Evolutionary conservation across 1,139 yeast species (phyloP), one percentile per base, ranked within the genome.

Genomic region (Taphrina communis): DNA sequence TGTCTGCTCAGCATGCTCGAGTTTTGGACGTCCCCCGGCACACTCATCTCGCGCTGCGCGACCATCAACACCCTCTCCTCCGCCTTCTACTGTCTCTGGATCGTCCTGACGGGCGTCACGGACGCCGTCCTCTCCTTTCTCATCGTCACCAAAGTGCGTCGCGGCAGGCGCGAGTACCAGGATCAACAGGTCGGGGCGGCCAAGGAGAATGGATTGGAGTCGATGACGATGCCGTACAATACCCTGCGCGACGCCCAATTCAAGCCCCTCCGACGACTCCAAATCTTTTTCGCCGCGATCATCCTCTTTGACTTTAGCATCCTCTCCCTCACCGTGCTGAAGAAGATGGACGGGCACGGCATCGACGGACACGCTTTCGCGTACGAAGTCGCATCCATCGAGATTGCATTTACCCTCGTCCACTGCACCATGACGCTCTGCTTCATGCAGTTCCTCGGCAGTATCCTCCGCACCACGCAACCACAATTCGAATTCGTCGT

Each of bases 401-500:
- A 62, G 48, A 41, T 62, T 41, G 48, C 66, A 5, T 41, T 41
- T n/a, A 62, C 66, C 14, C 12, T 62, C 14, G 52, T 62, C 6
- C 66, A 62, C 56, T 36, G 56, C 9, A 62, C 66, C 38, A 31
- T 62, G 66, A 62, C 66, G 4, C 59, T 62, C 12, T 41, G 42
- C 52, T 62, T 62, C 46, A 62, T 62, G 66, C 66, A 62, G 21
- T 50, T 52, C 41, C 59, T 62, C 36, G 66, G 59, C 9, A n/a
- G 38, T 3, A 44, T 52, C n/a, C 35, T 62, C 25, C 9, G 59
- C 7, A 17, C 41, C 25, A 38, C 59, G 9, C 59, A 62, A 53
- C 66, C 66, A 9, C 66, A 53, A 31, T 62, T 62, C 52, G 66
- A 62, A 41, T 62, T 62, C 42, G 59, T 62, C 51, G 36, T 62